Percentiles rank a stretch among this genome's conserved stretches.
phyloP scores from a whole-genome alignment of 2,329 filamentous ascomycete species.

The Emergomyces africanus region DNA sequence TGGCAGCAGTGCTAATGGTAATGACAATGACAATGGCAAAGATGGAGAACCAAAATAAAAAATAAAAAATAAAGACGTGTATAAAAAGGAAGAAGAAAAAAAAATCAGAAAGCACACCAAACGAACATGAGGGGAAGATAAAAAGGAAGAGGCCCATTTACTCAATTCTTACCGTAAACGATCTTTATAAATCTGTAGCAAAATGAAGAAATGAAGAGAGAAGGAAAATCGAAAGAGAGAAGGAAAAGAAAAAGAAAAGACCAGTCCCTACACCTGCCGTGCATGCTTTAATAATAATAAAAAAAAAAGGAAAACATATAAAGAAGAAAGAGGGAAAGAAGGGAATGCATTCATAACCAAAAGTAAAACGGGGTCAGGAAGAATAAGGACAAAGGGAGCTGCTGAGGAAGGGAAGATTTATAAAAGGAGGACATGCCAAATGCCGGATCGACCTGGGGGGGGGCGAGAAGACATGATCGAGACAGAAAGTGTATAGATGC shows the following conservation, averaged over 20 bases:
- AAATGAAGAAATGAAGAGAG: not conserved
- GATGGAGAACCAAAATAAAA: not conserved
- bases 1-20: not conserved
- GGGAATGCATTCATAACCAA: not conserved
- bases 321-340: not conserved
- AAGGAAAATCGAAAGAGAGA: not conserved
- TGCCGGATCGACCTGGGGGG: not conserved
- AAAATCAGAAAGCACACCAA: not conserved
- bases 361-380: not conserved
- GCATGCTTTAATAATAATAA: not conserved
- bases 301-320: not conserved
- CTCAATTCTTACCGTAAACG: not conserved
- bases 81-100: constrained; percentile 4
- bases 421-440: not conserved
- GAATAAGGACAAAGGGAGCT: not conserved
- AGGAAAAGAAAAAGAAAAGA: not conserved
- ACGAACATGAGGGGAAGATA: not conserved
- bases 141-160: constrained; percentile 1
- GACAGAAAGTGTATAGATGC: not conserved
- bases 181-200: not conserved
- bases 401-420: not conserved
- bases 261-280: constrained; percentile 1
- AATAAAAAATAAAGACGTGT: not conserved
- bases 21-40: not conserved
- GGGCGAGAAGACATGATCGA: not conserved